phyloP scores from a whole-genome alignment of 2,329 filamentous ascomycete genomes.

The Hirsutella rhossiliensis region DNA sequence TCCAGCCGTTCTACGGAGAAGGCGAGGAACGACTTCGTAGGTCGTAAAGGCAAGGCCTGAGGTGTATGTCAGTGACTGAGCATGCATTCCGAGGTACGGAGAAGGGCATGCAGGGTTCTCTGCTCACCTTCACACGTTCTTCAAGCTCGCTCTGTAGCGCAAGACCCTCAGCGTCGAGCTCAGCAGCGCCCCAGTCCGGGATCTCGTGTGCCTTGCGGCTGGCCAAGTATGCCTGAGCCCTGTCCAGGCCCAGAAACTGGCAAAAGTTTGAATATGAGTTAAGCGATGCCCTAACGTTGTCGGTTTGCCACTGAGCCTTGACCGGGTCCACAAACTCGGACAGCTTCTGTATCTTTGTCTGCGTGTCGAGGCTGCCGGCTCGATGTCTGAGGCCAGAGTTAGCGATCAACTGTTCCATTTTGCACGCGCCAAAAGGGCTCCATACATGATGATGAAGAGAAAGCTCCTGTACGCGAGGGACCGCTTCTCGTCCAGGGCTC shows the following conservation, averaged over 20 bases:
- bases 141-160: conserved; percentile 69
- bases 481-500: conserved; percentile 67
- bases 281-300: conserved; percentile 55
- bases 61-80: not conserved
- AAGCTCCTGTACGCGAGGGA: conserved; percentile 82
- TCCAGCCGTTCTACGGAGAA: conserved; percentile 86
- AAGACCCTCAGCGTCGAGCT: conserved; percentile 68
- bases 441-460: conserved; percentile 79
- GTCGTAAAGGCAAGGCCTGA: conserved; percentile 63
- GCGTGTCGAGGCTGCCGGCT: conserved; percentile 59
- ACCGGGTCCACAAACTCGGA: conserved; percentile 73
- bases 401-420: not conserved
- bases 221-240: conserved; percentile 68
- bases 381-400: conserved; percentile 51
- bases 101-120: not conserved
- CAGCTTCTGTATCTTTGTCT: conserved; percentile 60
- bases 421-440: not conserved
- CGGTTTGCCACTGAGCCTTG: conserved; percentile 65
- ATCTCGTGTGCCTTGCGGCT: conserved; percentile 61
- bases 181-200: conserved; percentile 69
- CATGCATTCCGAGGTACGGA: not conserved
- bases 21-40: conserved; percentile 84
- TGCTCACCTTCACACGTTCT: conserved; percentile 51
- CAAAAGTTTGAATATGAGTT: conserved; percentile 71
- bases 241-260: conserved; percentile 63